Evolutionary conservation across 2,329 filamentous ascomycete genomes (phyloP).

Genomic region (Diaporthe velutina): DNA sequence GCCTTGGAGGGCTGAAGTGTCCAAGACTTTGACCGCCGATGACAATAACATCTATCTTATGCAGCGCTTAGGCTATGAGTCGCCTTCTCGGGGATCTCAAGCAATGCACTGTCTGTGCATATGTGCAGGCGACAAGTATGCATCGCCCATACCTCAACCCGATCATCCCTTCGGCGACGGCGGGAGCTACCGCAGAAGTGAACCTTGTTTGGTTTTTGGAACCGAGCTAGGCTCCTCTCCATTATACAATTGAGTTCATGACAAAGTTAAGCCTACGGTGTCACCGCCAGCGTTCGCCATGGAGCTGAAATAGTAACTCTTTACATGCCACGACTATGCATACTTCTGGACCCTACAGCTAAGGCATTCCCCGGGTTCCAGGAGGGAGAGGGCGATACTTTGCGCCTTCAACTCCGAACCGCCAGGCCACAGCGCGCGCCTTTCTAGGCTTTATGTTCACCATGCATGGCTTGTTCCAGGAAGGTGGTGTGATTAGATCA

Average conservation of each 20-base stretch:
- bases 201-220: conserved; percentile 15
- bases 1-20: neutral
- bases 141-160: neutral
- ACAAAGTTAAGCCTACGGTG: conserved; percentile 6
- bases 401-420: neutral
- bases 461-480: neutral
- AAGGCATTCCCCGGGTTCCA: neutral
- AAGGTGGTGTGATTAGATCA: neutral
- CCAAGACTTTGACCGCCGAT: conserved; percentile 28
- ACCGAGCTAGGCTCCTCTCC: neutral
- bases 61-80: conserved; percentile 4
- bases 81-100: conserved; percentile 15
- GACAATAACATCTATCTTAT: neutral
- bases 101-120: conserved; percentile 7
- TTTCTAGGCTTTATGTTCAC: neutral
- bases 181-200: conserved; percentile 27
- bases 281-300: neutral
- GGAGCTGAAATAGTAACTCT: conserved; percentile 19
- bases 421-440: conserved; percentile 12
- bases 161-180: conserved; percentile 15
- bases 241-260: conserved; percentile 5
- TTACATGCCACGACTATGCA: neutral
- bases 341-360: neutral
- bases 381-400: neutral
- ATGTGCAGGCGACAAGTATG: neutral